Conservation (phyloP, 345 rosid species). For the Clarkia xantiana region DNA sequence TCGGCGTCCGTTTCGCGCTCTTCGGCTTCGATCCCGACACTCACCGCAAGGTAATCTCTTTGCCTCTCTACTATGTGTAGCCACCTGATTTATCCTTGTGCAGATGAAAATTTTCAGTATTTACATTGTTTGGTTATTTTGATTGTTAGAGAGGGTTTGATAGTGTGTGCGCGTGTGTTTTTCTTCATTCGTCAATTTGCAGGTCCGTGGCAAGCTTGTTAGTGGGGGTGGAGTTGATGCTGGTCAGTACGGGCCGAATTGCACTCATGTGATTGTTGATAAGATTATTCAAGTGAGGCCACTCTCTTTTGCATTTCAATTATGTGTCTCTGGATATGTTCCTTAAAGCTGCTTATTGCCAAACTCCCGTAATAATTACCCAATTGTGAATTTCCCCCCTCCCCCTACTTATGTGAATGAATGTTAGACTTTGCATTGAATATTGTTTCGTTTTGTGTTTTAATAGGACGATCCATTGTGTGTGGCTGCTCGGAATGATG, state of each 20-base stretch:
- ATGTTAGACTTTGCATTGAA: background rate
- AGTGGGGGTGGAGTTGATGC: slow-evolving; percentile 60
- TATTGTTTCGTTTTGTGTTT: background rate
- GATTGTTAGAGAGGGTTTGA: too few species aligned
- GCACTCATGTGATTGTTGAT: slow-evolving; percentile 66
- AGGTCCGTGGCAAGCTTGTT: slow-evolving; percentile 61
- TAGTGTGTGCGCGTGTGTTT: background rate
- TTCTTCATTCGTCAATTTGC: background rate
- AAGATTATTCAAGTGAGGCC: slow-evolving; percentile 46
- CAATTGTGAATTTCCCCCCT: too few species aligned
- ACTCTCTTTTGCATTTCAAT: too few species aligned
- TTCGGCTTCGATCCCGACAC: slow-evolving; percentile 40
- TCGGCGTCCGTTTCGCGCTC: slow-evolving; percentile 56
- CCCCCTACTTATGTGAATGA: too few species aligned
- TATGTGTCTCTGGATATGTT: too few species aligned
- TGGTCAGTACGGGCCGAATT: slow-evolving; percentile 23
- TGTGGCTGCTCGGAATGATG: slow-evolving; percentile 50
- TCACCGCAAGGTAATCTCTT: slow-evolving; percentile 19
- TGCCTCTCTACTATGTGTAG: background rate
- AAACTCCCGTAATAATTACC: background rate
- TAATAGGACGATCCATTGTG: slow-evolving; percentile 70
- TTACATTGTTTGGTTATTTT: background rate
- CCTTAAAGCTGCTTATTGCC: background rate
- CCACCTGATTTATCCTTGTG: background rate
- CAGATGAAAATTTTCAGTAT: background rate